phyloP scores from a whole-genome alignment of 306 rosid genomes.

The Rosa multiflora region DNA sequence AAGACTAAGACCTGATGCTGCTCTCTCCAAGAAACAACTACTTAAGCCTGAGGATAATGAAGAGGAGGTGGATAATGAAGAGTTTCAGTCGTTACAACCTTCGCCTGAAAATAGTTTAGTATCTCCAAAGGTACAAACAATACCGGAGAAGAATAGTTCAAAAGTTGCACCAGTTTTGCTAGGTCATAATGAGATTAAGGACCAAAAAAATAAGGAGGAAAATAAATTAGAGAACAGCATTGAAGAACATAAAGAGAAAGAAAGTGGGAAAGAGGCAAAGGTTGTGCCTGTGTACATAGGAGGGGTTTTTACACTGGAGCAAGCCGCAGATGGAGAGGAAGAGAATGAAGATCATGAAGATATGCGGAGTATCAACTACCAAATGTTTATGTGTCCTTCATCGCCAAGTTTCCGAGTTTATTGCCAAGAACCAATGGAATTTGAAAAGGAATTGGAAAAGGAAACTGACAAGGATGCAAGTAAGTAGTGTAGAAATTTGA shows the following conservation, averaged over 20 bases:
- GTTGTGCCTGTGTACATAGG: constrained; percentile 15
- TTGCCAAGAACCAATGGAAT: constrained; percentile 35
- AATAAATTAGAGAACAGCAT: background rate
- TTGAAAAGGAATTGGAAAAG: constrained; percentile 10
- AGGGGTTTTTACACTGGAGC: constrained; percentile 21
- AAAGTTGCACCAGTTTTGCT: background rate
- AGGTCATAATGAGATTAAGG: background rate
- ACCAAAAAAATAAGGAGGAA: background rate
- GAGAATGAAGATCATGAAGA: constrained; percentile 26
- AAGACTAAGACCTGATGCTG: constrained; percentile 1
- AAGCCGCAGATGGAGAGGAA: constrained; percentile 9
- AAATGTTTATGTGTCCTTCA: constrained; percentile 30
- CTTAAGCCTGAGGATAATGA: constrained; percentile 28
- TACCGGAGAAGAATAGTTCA: constrained; percentile 1
- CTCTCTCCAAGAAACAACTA: constrained; percentile 47
- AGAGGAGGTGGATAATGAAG: constrained; percentile 22
- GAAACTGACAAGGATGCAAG: constrained; percentile 22
- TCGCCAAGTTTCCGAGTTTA: constrained; percentile 88
- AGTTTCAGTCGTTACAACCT: background rate
- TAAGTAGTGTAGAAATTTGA: constrained; percentile 21
- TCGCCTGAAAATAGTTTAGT: constrained; percentile 9
- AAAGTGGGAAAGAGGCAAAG: background rate
- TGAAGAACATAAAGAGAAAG: background rate
- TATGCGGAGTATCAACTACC: background rate
- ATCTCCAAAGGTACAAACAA: constrained; percentile 14